Conservation (phyloP, 225 moss, liverwort and hornwort species). For the Pseudoscleropodium purum region DNA sequence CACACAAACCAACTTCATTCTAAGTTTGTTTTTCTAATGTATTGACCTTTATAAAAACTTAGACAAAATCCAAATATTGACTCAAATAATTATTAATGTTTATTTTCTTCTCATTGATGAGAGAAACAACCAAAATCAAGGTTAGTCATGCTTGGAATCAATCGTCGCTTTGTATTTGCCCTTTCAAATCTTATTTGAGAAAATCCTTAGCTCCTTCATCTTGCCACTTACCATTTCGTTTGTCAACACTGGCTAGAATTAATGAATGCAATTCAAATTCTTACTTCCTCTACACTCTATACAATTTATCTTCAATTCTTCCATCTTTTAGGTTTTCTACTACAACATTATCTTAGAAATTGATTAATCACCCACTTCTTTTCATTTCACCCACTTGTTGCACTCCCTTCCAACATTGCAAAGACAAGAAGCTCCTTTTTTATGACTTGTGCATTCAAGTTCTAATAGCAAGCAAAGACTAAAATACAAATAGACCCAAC, state of each 20-base stretch:
- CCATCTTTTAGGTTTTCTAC: accelerated
- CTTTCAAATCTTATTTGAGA: neutral
- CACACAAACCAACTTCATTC: neutral
- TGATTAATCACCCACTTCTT: neutral
- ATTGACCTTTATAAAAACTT: too few species aligned
- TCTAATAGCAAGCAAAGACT: neutral
- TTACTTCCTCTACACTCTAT: neutral
- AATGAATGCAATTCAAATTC: neutral
- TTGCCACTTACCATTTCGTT: neutral
- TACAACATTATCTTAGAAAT: neutral
- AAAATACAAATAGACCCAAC: neutral
- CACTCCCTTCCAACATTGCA: neutral
- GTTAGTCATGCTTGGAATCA: neutral
- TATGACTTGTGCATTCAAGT: neutral
- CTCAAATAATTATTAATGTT: neutral
- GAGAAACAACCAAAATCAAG: neutral
- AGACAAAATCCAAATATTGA: neutral
- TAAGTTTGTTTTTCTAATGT: neutral
- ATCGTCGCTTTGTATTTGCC: neutral
- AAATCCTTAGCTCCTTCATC: neutral
- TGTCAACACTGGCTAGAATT: accelerated
- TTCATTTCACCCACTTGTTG: neutral
- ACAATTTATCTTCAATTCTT: neutral
- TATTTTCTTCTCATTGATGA: neutral
- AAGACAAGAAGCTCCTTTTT: neutral